Conservation (phyloP, 768 basidiomycete species). For the Strobilomyces echinocephalus region DNA sequence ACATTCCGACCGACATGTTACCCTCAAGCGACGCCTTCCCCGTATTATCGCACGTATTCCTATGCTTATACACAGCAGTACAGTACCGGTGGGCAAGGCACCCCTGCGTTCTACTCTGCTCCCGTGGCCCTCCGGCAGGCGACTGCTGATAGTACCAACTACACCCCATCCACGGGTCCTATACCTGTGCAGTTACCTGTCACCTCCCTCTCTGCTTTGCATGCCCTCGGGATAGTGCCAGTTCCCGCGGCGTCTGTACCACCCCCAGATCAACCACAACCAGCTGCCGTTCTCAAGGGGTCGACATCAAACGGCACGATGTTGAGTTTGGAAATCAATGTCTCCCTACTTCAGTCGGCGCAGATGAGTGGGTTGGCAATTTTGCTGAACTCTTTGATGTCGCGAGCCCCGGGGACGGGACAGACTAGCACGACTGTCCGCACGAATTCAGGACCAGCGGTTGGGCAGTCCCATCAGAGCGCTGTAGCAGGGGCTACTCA, state of each 20-base stretch:
- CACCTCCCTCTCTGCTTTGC: constrained; percentile 49
- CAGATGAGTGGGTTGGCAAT: constrained; percentile 75
- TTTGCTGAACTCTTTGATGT: constrained; percentile 67
- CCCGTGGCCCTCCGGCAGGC: constrained; percentile 34
- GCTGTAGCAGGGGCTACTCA: constrained; percentile 6
- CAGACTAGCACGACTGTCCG: constrained; percentile 11
- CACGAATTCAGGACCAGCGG: constrained; percentile 8
- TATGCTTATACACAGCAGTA: constrained; percentile 65
- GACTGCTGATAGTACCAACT: constrained; percentile 29
- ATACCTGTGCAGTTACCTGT: constrained; percentile 72
- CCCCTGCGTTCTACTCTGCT: constrained; percentile 25
- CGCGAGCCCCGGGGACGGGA: constrained; percentile 33
- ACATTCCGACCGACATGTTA: constrained; percentile 39
- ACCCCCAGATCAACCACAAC: constrained; percentile 54
- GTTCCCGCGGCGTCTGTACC: constrained; percentile 53
- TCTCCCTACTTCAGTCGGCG: constrained; percentile 63
- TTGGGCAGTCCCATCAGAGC: constrained; percentile 15
- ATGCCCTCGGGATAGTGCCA: constrained; percentile 70
- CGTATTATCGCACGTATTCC: constrained; percentile 62
- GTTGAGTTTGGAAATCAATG: constrained; percentile 75
- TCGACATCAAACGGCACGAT: constrained; percentile 67
- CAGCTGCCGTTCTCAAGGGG: constrained; percentile 72
- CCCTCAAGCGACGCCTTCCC: constrained; percentile 37
- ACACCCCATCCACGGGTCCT: constrained; percentile 27
- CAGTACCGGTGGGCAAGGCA: constrained; percentile 20